Evolutionary conservation across 495 filamentous ascomycete species (phyloP).

Genomic region (Trichoderma reesei): DNA sequence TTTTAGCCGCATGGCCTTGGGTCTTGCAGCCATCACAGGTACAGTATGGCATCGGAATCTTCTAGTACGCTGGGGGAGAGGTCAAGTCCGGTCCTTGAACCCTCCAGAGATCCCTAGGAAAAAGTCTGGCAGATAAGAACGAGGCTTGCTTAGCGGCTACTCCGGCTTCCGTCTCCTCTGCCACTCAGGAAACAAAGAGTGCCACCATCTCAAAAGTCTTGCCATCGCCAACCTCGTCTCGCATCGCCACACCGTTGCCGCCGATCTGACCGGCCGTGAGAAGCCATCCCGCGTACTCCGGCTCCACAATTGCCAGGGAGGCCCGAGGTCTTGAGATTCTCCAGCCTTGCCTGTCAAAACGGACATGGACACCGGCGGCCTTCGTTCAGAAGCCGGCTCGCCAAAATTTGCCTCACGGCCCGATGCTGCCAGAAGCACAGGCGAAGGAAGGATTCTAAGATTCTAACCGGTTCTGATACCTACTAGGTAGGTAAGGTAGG

Average conservation of each 20-base stretch:
- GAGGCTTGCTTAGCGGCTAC: neutral
- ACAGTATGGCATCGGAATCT: neutral
- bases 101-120: neutral
- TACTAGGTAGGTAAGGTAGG: too few species aligned
- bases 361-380: neutral
- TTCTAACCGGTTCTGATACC: neutral
- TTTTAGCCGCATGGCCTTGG: neutral
- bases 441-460: neutral
- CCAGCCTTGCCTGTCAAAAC: neutral
- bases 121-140: neutral
- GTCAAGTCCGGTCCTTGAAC: neutral
- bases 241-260: conserved; percentile 3
- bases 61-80: too few species aligned
- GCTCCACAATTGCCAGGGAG: neutral
- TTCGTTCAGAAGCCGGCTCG: neutral
- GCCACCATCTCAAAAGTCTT: neutral
- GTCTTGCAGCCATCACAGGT: neutral
- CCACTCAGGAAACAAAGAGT: neutral
- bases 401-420: neutral
- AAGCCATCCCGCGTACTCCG: conserved; percentile 5
- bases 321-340: neutral
- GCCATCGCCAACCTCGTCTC: neutral
- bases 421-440: neutral
- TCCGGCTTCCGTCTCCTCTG: neutral
- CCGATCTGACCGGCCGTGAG: conserved; percentile 6